phyloP scores from a whole-genome alignment of 805 yeast species.

The Kodamaea kakaduensis region DNA sequence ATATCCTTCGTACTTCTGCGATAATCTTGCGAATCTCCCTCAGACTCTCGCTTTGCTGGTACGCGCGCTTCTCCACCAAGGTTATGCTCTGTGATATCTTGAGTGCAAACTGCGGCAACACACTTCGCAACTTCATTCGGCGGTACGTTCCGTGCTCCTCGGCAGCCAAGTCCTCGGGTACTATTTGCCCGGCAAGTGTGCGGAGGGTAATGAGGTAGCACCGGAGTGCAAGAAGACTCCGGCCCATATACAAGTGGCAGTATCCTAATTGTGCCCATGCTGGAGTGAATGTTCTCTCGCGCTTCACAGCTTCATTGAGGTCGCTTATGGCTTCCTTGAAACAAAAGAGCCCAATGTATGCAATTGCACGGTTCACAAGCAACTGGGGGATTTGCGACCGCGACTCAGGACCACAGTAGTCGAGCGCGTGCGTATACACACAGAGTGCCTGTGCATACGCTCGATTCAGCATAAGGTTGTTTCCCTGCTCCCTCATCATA shows the following conservation, averaged over 20 bases:
- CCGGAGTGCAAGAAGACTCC: conserved; percentile 27
- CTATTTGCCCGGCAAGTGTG: conserved; percentile 27
- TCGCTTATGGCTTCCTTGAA: conserved; percentile 37
- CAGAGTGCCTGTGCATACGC: conserved; percentile 39
- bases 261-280: conserved; percentile 45
- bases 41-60: conserved; percentile 31
- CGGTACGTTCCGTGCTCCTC: conserved; percentile 18
- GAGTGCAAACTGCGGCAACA: conserved; percentile 38
- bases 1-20: conserved; percentile 23
- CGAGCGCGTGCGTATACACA: conserved; percentile 35
- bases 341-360: conserved; percentile 39
- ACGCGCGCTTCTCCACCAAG: conserved; percentile 35
- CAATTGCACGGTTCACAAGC: conserved; percentile 37
- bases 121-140: conserved; percentile 18
- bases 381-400: conserved; percentile 25
- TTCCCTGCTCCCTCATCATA: conserved; percentile 36
- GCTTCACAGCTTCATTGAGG: conserved; percentile 27
- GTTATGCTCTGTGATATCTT: conserved; percentile 30
- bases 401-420: conserved; percentile 16
- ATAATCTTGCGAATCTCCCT: conserved; percentile 21
- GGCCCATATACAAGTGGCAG: conserved; percentile 40
- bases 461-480: conserved; percentile 34
- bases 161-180: conserved; percentile 21
- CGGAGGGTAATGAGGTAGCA: conserved; percentile 32
- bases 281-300: conserved; percentile 34